phyloP scores from a whole-genome alignment of 352 stramenopile species.

The Pythium phragmitis region DNA sequence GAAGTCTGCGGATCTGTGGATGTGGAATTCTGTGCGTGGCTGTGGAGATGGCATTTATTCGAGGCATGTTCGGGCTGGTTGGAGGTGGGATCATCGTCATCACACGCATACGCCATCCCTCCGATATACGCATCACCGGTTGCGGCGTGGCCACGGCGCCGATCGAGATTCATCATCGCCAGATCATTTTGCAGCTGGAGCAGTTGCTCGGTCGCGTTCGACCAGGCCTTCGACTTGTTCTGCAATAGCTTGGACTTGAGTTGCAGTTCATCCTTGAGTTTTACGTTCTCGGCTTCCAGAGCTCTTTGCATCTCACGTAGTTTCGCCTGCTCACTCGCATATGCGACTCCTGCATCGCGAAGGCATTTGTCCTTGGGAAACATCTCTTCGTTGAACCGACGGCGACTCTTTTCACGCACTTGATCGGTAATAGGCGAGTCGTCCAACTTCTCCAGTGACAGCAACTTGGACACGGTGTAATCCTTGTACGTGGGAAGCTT shows the following conservation, averaged over 20 bases:
- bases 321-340: conserved; percentile 57
- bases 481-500: conserved; percentile 74
- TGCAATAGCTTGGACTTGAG: conserved; percentile 81
- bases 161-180: conserved; percentile 76
- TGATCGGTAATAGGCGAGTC: conserved; percentile 40
- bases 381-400: conserved; percentile 57
- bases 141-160: conserved; percentile 8
- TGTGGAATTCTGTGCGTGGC: not conserved
- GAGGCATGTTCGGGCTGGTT: conserved; percentile 6
- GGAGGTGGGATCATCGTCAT: not conserved
- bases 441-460: conserved; percentile 62
- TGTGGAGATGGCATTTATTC: not conserved
- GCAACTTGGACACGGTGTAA: conserved; percentile 68
- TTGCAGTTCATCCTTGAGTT: conserved; percentile 71
- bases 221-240: conserved; percentile 85
- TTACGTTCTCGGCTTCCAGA: conserved; percentile 71
- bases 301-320: conserved; percentile 52
- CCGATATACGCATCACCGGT: not conserved
- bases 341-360: conserved; percentile 38
- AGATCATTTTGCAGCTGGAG: conserved; percentile 80
- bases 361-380: conserved; percentile 56
- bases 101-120: not conserved
- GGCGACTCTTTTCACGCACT: conserved; percentile 56
- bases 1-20: not conserved
- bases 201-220: conserved; percentile 69